A percentile compares a stretch with the other conserved stretches of the same genome.
These are phyloP conservation scores for Pythium scleroteichum DNA, from an alignment of 352 stramenopile genomes.

Conservation along the genomic window DNA sequence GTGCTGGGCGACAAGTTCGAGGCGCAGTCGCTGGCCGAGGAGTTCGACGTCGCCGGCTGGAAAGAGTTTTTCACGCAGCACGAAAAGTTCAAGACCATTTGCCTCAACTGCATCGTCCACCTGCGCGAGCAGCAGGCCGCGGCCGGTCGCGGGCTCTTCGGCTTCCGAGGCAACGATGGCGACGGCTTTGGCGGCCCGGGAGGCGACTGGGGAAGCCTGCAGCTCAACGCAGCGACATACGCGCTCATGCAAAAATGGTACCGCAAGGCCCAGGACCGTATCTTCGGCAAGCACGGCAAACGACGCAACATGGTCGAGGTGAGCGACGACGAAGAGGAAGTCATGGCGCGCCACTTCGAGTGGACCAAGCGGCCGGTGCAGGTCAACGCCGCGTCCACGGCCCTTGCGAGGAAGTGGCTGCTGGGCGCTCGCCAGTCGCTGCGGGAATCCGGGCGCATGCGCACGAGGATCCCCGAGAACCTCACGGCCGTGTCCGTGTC, in stretches of 20 bases:
- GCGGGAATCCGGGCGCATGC: constrained; percentile 42
- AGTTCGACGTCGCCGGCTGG: constrained; percentile 94
- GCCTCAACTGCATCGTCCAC: constrained; percentile 91
- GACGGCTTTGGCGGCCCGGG: constrained; percentile 32
- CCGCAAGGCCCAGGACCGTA: constrained; percentile 83
- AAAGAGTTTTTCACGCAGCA: constrained; percentile 95
- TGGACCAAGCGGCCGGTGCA: constrained; percentile 77
- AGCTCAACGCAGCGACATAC: constrained; percentile 82
- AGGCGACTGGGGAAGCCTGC: constrained; percentile 54
- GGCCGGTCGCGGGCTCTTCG: constrained; percentile 30
- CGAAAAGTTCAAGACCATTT: constrained; percentile 95
- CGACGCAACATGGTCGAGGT: constrained; percentile 66
- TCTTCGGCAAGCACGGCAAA: constrained; percentile 78
- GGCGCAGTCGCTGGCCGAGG: constrained; percentile 77
- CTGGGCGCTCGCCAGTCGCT: constrained; percentile 61
- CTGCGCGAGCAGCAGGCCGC: constrained; percentile 45
- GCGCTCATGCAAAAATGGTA: constrained; percentile 94
- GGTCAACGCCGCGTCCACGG: constrained; percentile 78
- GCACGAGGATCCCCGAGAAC: constrained; percentile 46
- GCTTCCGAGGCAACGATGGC: constrained; percentile 8
- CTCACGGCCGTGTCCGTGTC: constrained; percentile 54
- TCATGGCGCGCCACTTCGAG: constrained; percentile 58
- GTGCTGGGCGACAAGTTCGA: constrained; percentile 93
- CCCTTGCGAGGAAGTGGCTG: constrained; percentile 84
- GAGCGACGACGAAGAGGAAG: constrained; percentile 88